Evolutionary conservation across 495 filamentous ascomycete genomes (phyloP).

Genomic region (Penicillium simplicissimum): DNA sequence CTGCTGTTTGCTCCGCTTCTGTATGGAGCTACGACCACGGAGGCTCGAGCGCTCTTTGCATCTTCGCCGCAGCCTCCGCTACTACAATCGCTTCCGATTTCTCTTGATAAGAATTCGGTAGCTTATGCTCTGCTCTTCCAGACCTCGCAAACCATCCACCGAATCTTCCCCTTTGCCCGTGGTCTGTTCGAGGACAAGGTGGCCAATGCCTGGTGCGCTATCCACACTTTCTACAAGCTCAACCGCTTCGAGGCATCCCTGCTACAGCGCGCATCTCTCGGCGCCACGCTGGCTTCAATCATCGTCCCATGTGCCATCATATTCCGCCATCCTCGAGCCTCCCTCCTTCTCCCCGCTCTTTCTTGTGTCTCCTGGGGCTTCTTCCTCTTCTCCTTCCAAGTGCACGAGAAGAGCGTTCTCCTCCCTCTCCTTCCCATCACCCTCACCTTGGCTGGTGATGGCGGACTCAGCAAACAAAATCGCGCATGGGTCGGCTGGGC

Average conservation of each 20-base stretch:
- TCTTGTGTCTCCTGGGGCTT: constrained; percentile 91
- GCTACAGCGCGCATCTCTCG: constrained; percentile 75
- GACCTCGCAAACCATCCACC: constrained; percentile 75
- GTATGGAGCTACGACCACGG: constrained; percentile 47
- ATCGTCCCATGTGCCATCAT: constrained; percentile 74
- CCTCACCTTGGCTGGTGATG: constrained; percentile 71
- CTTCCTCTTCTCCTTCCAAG: constrained; percentile 95
- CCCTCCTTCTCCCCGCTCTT: constrained; percentile 74
- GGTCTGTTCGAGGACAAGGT: constrained; percentile 98
- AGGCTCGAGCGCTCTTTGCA: constrained; percentile 38
- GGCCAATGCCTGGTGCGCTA: constrained; percentile 94
- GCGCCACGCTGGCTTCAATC: constrained; percentile 75
- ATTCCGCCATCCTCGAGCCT: constrained; percentile 74
- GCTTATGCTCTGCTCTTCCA: constrained; percentile 76
- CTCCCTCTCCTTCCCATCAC: constrained; percentile 92
- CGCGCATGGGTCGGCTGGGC: constrained; percentile 92
- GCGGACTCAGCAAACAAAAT: constrained; percentile 70
- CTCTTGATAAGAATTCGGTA: constrained; percentile 60
- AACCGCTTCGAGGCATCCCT: constrained; percentile 62
- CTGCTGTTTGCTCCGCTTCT: constrained; percentile 74
- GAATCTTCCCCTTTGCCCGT: constrained; percentile 92
- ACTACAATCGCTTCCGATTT: constrained; percentile 56
- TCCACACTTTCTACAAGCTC: constrained; percentile 87
- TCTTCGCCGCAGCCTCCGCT: constrained; percentile 55
- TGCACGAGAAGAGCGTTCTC: constrained; percentile 95